Evolutionary conservation across 495 filamentous ascomycete species (phyloP), one percentile per base, ranked within the genome.

Genomic region (Jackrogersella minutella): DNA sequence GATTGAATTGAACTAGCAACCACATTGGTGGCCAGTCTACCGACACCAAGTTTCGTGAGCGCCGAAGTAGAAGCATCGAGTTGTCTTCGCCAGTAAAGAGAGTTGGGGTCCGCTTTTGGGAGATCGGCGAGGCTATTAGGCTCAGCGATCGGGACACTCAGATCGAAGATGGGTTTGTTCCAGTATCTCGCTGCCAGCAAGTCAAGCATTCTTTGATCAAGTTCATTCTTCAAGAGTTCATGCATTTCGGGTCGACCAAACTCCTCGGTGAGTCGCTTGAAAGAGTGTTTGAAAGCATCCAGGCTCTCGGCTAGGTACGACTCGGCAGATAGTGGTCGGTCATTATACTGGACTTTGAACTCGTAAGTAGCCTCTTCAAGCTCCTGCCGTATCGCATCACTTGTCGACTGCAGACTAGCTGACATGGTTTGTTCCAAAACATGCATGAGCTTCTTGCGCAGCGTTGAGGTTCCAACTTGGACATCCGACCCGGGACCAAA

Each of bases 331-430:
- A 99, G 80, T 16, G 93, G 91, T 21, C 95, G 87, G 73, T 99
- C 96, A 72, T 98, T 99, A 78, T 99, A 99, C 76, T 99, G 96
- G 16, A 99, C 96, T 74, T 98, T 99, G 85, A 97, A 98, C 71
- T 99, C 95, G 70, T 99, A 99, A 0, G 92, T 93, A 4, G 95
- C 93, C 76, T 99, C 96, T 73, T 97, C 93, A 0, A 99, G 86
- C 75, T 99, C 95, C 69, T 96, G 92, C 60, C 88, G 90, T 64
- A 99, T 97, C 16, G 92, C 91, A 71, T 97, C 93, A 60, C 89
- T 88, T 9, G 96, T 98, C 55, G 87, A 84, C 58, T 92, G 87
- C 44, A 99, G 84, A 69, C 91, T 96, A 13, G 90, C 87, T 34
- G 93, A 92, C 95, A 99, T 97, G 1, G 93, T 97, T 67, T 96